Evolutionary conservation across 1,284 basidiomycete species (phyloP).

Genomic region (Pseudozyma sp.): DNA sequence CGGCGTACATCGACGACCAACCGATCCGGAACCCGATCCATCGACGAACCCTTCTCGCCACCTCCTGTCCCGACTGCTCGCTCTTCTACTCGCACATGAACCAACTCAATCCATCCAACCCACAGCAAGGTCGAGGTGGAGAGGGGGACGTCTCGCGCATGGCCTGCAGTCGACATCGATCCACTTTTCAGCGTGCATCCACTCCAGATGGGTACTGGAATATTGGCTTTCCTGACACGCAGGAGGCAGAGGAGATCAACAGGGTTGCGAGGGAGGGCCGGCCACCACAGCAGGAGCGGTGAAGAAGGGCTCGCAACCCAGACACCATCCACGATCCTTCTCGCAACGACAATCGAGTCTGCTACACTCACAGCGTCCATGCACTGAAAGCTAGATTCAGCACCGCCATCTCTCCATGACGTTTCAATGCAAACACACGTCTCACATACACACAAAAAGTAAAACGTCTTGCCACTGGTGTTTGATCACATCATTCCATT

Average conservation of each 20-base stretch:
- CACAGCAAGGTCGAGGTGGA: neutral
- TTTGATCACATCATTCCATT: neutral
- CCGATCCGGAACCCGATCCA: constrained; percentile 22
- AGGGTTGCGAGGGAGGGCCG: neutral
- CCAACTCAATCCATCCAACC: neutral
- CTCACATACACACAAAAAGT: neutral
- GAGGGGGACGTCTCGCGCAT: constrained; percentile 16
- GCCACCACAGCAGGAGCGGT: too few relatives aligned
- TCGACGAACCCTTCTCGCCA: constrained; percentile 27
- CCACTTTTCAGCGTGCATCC: constrained; percentile 16
- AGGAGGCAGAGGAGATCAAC: constrained; percentile 36
- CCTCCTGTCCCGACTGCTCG: constrained; percentile 39
- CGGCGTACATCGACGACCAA: constrained; percentile 14
- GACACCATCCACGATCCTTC: too few relatives aligned
- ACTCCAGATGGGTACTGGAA: constrained; percentile 48
- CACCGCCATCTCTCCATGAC: too few relatives aligned
- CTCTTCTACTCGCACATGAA: constrained; percentile 39
- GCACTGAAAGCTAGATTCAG: too few relatives aligned
- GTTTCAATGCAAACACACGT: too few relatives aligned
- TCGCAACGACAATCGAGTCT: too few relatives aligned
- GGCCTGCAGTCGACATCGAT: constrained; percentile 34
- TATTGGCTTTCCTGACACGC: constrained; percentile 38
- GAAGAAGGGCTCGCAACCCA: too few relatives aligned
- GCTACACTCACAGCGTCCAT: too few relatives aligned
- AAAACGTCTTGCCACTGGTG: neutral